Evolutionary conservation across 371 early-diverging fungal species (phyloP), one percentile per base, ranked within the genome.

Genomic region (Dipsacomyces acuminosporus): DNA sequence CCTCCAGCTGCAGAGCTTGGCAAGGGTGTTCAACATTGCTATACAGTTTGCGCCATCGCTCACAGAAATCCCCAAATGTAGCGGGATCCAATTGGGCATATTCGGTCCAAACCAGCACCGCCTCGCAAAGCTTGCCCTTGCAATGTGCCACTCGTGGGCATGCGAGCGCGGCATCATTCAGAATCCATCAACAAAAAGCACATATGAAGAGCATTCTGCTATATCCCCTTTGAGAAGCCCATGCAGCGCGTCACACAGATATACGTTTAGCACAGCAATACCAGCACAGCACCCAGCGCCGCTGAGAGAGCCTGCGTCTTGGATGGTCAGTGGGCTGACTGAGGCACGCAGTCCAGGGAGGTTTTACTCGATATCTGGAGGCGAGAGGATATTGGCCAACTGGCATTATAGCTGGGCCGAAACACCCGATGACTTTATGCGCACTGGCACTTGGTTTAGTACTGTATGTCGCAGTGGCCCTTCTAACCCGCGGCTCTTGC

Each of bases 381-480:
- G 47, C 19, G 1, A 41, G 14, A n/a, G 19, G 48, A 14, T 45
- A n/a, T 26, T 33, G 33, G 55, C 51, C 22, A 54, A 43, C 43
- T 67, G 67, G 67, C 64, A 62, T 48, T 67, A 51, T 54, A 51
- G 44, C 59, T 57, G 58, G 67, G 63, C 63, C 11, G 67, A 62
- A 33, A 62, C 64, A n/a, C 67, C 67, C 0, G 26, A 5, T 13
- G 67, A 67, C 40, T 62, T 57, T 49, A 23, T 22, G 25, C 63
- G 47, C 41, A 51, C 62, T 0, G 67, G 63, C 21, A 47, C 42
- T 26, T 67, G 67, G 67, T 67, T 67, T 24, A 43, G 42, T 33
- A 17, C 30, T 35, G 23, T 36, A 8, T 30, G 54, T n/a, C 20
- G 54, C 19, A 14, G 25, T 13, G 18, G 17, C 11, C 30, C 45